phyloP scores from a whole-genome alignment of 306 rosid species.

The Rubus parviflorus region DNA sequence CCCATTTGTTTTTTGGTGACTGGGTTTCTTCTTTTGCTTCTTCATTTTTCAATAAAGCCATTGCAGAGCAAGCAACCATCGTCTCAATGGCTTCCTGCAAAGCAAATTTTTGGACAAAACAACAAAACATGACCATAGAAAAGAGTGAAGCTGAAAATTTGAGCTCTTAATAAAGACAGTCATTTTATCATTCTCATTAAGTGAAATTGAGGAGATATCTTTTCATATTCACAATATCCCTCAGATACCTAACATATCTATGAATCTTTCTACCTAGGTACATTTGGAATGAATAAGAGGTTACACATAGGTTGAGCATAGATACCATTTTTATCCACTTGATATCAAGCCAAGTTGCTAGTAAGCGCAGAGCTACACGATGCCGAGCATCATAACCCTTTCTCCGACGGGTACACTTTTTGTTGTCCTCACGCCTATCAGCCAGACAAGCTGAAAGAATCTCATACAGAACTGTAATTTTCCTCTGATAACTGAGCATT shows the following conservation, averaged over 20 bases:
- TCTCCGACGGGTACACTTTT: conserved; percentile 57
- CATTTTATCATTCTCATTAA: not conserved
- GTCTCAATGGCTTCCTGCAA: conserved; percentile 91
- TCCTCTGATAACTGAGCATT: conserved; percentile 72
- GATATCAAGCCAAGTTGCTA: conserved; percentile 87
- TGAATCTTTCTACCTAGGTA: conserved; percentile 9
- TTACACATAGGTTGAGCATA: conserved; percentile 21
- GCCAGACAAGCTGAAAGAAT: conserved; percentile 84
- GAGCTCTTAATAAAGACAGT: not conserved
- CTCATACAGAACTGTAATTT: conserved; percentile 75
- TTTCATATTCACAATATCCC: conserved; percentile 15
- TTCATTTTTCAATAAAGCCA: conserved; percentile 66
- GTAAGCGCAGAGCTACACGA: conserved; percentile 68
- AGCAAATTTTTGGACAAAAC: conserved; percentile 32
- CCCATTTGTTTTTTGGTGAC: conserved; percentile 63
- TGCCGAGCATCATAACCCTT: conserved; percentile 91
- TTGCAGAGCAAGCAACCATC: conserved; percentile 86
- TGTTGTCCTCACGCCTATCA: conserved; percentile 43
- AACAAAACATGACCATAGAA: conserved; percentile 6
- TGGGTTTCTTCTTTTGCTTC: conserved; percentile 53
- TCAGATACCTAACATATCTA: conserved; percentile 10
- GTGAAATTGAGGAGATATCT: conserved; percentile 10
- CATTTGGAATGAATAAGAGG: conserved; percentile 14
- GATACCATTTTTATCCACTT: conserved; percentile 85
- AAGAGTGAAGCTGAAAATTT: not conserved